A percentile compares a stretch with the other conserved stretches of the same genome.
phyloP scores from a whole-genome alignment of 192 early-diverging fungal species.

The Backusella mclennaniae region DNA sequence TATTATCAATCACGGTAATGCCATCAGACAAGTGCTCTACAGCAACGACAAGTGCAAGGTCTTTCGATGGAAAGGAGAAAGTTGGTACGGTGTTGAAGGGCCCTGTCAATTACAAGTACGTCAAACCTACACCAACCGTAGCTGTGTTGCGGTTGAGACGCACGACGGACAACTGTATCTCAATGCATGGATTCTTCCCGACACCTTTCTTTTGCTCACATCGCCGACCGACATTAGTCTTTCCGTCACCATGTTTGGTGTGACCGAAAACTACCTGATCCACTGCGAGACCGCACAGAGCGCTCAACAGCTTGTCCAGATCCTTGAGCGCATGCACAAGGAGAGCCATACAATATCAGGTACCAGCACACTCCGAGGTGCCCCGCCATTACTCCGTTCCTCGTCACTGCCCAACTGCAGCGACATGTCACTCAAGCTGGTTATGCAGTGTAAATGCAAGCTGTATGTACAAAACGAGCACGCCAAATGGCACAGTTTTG shows the following conservation, averaged over 20 bases:
- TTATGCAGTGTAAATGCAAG: conserved; percentile 47
- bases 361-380: conserved; percentile 28
- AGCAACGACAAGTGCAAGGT: conserved; percentile 44
- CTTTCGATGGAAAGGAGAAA: conserved; percentile 50
- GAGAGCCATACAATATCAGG: conserved; percentile 14
- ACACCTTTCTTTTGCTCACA: conserved; percentile 38
- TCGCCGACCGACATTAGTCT: conserved; percentile 46
- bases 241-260: conserved; percentile 36
- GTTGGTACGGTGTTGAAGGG: conserved; percentile 51
- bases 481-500: conserved; percentile 51
- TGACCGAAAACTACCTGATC: conserved; percentile 48
- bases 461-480: conserved; percentile 54
- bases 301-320: conserved; percentile 39
- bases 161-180: conserved; percentile 44
- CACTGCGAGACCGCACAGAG: conserved; percentile 32
- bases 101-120: conserved; percentile 50
- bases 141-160: conserved; percentile 44
- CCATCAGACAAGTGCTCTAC: conserved; percentile 30
- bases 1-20: conserved; percentile 28
- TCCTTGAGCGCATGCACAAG: conserved; percentile 26
- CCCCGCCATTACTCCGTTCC: not conserved
- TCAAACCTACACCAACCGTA: conserved; percentile 39
- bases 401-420: not conserved
- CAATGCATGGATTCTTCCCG: conserved; percentile 55
- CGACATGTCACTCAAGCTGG: conserved; percentile 24